Percentiles rank a stretch among this genome's conserved stretches.
Conservation (phyloP, 768 basidiomycete species). For the Hygrocybe coccinea region DNA sequence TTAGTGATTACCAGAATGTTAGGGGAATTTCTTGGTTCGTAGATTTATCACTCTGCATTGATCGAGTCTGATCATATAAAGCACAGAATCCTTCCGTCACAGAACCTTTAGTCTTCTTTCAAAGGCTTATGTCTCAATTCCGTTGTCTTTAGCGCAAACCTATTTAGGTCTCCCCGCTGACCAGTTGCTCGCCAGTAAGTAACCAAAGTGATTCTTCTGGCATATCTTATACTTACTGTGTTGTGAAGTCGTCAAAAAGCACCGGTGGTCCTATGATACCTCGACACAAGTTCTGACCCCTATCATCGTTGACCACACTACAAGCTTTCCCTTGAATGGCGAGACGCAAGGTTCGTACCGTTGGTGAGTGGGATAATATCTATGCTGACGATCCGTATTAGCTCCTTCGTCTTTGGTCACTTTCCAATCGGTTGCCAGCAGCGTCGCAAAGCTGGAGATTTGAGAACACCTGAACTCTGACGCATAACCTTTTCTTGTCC, state of each 20-base stretch:
- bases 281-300: not conserved
- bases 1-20: conserved; percentile 43
- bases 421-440: conserved; percentile 49
- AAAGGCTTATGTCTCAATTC: conserved; percentile 61
- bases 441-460: conserved; percentile 47
- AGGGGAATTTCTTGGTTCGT: conserved; percentile 50
- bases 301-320: too few species aligned
- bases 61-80: not conserved
- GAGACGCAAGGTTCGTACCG: too few species aligned
- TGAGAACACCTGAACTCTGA: conserved; percentile 7
- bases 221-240: not conserved
- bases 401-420: conserved; percentile 44
- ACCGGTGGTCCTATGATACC: conserved; percentile 38
- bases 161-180: conserved; percentile 51
- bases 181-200: conserved; percentile 36
- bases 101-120: conserved; percentile 54
- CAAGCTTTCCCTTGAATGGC: too few species aligned
- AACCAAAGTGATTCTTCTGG: not conserved
- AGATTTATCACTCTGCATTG: not conserved
- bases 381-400: conserved; percentile 8
- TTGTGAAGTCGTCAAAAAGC: conserved; percentile 36
- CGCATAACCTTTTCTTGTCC: too few species aligned
- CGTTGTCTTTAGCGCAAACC: conserved; percentile 46
- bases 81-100: conserved; percentile 52
- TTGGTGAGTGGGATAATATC: too few species aligned